Evolutionary conservation across 495 filamentous ascomycete species (phyloP), one percentile per base, ranked within the genome.

Genomic region (Chaetomidium leptoderma): DNA sequence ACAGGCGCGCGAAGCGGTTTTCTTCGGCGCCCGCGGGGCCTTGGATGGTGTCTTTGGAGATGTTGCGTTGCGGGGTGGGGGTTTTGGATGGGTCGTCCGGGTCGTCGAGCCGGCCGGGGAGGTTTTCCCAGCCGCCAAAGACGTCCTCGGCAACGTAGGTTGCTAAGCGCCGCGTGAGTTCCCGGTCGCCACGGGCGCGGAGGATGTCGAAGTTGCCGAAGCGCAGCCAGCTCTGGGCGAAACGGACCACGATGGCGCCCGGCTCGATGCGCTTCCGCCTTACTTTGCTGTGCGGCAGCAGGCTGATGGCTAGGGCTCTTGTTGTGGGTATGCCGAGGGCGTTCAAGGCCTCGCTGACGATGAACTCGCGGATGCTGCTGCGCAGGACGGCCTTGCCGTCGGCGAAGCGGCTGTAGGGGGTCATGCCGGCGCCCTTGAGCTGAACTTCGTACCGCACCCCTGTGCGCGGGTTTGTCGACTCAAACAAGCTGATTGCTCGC

Each of bases 381-480:
- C 93, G 76, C 21, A 98, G 77, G 11, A 97, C 93, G 3, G 93
- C 93, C 66, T 93, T 92, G 27, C 93, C 93, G 72, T 98, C 93
- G n/a, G 93, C 93, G 63, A 97, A 98, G 13, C 93, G 86, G 21
- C 89, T 93, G 70, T 97, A 98, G 0, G 93, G 93, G 4, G 93
- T 98, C 61, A 83, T 76, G 3, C 93, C 93, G 26, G 93, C 92
- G 23, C 93, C 93, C 72, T 95, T 98, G 46, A 98, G 78, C 66
- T 97, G 93, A 9, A 97, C 67, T 70, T 98, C 93, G 68, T 93
- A 96, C 5, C 91, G 81, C 16, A 63, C 75, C 1, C 80, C 79
- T 1, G 90, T 90, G 0, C 68, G 59, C 16, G 89, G 85, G 67
- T 96, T 96, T 13, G 85, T 95, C 26, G 82, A 77, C 66, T 98